Base-by-base conservation (phyloP, 1,284 basidiomycete species). In the Papiliotrema laurentii region DNA sequence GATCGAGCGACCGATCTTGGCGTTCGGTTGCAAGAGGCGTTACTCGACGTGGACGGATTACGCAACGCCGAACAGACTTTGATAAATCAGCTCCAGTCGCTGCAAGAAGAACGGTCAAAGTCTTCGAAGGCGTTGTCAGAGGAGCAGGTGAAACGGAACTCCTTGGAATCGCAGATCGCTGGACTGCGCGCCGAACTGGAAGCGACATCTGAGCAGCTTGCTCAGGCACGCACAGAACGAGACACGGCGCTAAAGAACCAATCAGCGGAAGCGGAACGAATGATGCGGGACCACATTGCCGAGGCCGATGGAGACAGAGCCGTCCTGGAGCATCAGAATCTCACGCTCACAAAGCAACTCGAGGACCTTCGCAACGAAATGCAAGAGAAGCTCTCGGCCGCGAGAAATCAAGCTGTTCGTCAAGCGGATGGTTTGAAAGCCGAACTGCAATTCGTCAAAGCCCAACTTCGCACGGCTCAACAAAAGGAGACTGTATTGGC, bases 271-370 rank as follows among this genome's bases (percentile, higher is more conserved):
- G 86, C 90, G 59, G 89, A 93, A 54, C 80, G 86, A 16, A 79
- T 85, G 43, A 81, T 96, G 66, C 80, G 89, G 1, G 89, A 93
- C 69, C 87, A 89, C 62, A 84, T 87, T 39, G 87, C 87, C 2
- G 90, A 94, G 68, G 87, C 90, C 6, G 88, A 93, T 62, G 89
- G 89, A 0, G 89, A 93, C 71, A 81, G 89, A 16, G 89, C 89
- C 0, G 87, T 93, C 4, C 76, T 93, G 43, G 89, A 92, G 66
- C 83, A 89, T 50, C 86, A 90, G 68, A 87, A 89, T 67, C 81
- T 83, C 35, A 86, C 89, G 54, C 75, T 89, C 25, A 81, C 81
- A 49, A 83, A 71, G 41, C 61, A 72, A 45, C 47, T 73, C 18
- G 69, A 73, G 44, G 61, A 66, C 27, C 48, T 67, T 16, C 64